These are phyloP conservation scores for Volvox africanus DNA, from an alignment of 139 green algal genomes.

Conservation along the genomic window DNA sequence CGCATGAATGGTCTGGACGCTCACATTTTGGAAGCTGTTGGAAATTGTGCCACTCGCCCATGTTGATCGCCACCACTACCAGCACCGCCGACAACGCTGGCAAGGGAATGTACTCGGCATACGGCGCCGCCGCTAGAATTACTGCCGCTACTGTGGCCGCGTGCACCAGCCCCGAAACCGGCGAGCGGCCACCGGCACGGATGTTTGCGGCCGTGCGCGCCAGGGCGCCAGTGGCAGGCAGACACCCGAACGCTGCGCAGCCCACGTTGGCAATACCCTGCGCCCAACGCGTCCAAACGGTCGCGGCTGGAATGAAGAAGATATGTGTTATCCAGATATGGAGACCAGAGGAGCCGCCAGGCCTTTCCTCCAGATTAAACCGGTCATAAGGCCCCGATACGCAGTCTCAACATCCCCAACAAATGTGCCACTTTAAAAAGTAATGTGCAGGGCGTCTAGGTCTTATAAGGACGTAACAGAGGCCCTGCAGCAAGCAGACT, in stretches of 20 bases:
- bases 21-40: conserved; percentile 45
- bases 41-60: conserved; percentile 62
- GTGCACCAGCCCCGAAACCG: conserved; percentile 50
- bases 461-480: no score
- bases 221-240: conserved; percentile 55
- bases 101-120: conserved; percentile 49
- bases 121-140: conserved; percentile 18
- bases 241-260: conserved; percentile 48
- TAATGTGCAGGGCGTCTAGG: no score
- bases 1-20: no score
- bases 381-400: no score
- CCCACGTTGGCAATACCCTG: conserved; percentile 53
- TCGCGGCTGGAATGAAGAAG: no score
- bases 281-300: no score
- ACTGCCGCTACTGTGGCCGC: conserved; percentile 37
- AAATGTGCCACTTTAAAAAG: no score
- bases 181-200: conserved; percentile 46
- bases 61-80: conserved; percentile 57
- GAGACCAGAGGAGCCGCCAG: no score
- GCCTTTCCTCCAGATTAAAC: no score
- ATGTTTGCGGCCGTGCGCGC: conserved; percentile 57
- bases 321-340: no score
- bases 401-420: no score
- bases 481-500: no score
- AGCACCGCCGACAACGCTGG: conserved; percentile 49